Conservation (phyloP, 2,329 filamentous ascomycete species). For the Pyrenophora graminea region DNA sequence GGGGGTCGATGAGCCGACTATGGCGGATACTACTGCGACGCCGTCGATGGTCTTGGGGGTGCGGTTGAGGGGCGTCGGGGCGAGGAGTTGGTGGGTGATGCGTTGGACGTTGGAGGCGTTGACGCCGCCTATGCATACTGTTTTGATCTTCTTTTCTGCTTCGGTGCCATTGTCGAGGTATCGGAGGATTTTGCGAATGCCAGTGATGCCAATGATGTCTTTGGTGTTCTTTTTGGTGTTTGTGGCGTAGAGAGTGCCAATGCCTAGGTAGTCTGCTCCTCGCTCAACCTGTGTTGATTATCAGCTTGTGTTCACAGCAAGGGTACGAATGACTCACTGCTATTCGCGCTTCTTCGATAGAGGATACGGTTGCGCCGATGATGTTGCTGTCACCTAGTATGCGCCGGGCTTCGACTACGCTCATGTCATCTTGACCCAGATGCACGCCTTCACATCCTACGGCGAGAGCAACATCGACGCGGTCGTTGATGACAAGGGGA, state of each 20-base stretch:
- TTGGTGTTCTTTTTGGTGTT: constrained; percentile 84
- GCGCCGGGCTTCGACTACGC: constrained; percentile 66
- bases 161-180: constrained; percentile 56
- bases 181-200: constrained; percentile 68
- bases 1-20: constrained; percentile 74
- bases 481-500: constrained; percentile 90
- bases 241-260: constrained; percentile 88
- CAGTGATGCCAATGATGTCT: constrained; percentile 73
- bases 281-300: constrained; percentile 54
- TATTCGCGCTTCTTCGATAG: constrained; percentile 69
- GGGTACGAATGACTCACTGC: constrained; percentile 49
- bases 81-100: constrained; percentile 71
- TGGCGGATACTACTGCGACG: constrained; percentile 86
- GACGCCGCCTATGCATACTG: constrained; percentile 89
- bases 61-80: constrained; percentile 27
- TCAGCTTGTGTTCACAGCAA: no score
- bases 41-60: constrained; percentile 70
- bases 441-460: constrained; percentile 90
- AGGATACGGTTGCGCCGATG: constrained; percentile 86
- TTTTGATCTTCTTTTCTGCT: constrained; percentile 40
- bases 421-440: constrained; percentile 92
- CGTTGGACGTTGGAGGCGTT: constrained; percentile 75
- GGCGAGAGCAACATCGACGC: constrained; percentile 84
- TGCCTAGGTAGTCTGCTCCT: constrained; percentile 88
- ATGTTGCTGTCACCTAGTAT: constrained; percentile 78